These are phyloP conservation scores for Malus sylvestris DNA, from an alignment of 306 rosid species.

Conservation along the genomic window DNA sequence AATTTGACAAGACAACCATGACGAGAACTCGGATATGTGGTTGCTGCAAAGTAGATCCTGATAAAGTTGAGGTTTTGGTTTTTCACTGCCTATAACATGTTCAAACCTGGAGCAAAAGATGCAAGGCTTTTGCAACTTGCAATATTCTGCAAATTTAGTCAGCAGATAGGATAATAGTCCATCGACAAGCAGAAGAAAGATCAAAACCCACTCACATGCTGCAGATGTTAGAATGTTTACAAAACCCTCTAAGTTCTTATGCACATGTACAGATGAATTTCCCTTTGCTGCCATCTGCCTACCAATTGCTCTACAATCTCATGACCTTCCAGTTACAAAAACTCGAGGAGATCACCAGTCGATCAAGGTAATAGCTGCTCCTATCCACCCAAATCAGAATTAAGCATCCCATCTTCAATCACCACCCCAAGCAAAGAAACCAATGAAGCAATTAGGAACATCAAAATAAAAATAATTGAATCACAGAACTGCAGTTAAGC, in stretches of 20 bases:
- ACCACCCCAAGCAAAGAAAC: neutral
- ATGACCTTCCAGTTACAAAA: constrained; percentile 7
- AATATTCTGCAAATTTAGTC: constrained; percentile 57
- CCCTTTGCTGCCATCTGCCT: constrained; percentile 47
- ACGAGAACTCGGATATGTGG: constrained; percentile 59
- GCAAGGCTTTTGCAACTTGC: constrained; percentile 70
- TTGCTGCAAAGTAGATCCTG: constrained; percentile 50
- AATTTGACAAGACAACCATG: constrained; percentile 44
- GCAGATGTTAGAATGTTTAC: constrained; percentile 43
- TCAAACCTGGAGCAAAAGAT: constrained; percentile 83
- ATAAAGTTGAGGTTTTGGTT: constrained; percentile 33
- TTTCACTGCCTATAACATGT: constrained; percentile 33
- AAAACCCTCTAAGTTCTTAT: constrained; percentile 35
- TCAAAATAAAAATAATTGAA: neutral
- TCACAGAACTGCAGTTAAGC: constrained; percentile 18
- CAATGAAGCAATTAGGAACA: constrained; percentile 10
- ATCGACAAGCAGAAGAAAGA: constrained; percentile 59
- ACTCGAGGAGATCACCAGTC: constrained; percentile 5
- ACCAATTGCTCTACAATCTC: constrained; percentile 24
- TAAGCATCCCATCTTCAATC: constrained; percentile 25
- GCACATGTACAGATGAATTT: constrained; percentile 37
- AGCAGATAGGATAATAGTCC: constrained; percentile 52
- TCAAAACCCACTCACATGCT: constrained; percentile 88
- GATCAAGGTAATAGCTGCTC: constrained; percentile 14
- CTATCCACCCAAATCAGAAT: constrained; percentile 28